A percentile compares a stretch with the other conserved stretches of the same genome.
Conservation (phyloP, 345 rosid genomes). For the Microcos paniculata region DNA sequence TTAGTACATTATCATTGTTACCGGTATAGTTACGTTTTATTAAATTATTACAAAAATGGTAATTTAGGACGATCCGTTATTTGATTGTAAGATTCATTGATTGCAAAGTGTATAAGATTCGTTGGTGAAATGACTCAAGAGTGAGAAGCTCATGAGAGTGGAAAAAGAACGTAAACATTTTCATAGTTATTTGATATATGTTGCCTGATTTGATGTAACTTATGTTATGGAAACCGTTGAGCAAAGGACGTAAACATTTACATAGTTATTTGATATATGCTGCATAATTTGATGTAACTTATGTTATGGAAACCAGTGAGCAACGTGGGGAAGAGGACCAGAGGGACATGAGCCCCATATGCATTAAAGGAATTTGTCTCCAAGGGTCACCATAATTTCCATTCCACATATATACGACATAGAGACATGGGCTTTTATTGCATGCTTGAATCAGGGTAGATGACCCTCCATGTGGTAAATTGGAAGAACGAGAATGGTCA, state of each 20-base stretch:
- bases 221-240: background rate
- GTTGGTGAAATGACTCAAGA: background rate
- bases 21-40: too few species aligned
- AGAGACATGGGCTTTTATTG: background rate
- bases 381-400: background rate
- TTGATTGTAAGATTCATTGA: background rate
- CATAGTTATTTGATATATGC: background rate
- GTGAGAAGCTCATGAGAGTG: background rate
- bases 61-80: background rate
- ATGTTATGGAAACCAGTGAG: background rate
- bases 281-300: background rate
- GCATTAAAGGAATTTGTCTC: background rate
- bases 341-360: background rate
- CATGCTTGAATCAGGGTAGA: background rate
- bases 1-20: too few species aligned
- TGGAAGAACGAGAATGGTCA: background rate
- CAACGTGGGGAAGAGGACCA: too few species aligned
- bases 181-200: background rate
- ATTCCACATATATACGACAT: background rate
- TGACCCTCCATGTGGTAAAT: constrained; percentile 6
- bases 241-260: background rate
- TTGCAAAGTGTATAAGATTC: background rate
- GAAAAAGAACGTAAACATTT: background rate
- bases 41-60: too few species aligned
- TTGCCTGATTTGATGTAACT: background rate